Evolutionary conservation across 768 basidiomycete species (phyloP).

Genomic region (Kwoniella sp.): DNA sequence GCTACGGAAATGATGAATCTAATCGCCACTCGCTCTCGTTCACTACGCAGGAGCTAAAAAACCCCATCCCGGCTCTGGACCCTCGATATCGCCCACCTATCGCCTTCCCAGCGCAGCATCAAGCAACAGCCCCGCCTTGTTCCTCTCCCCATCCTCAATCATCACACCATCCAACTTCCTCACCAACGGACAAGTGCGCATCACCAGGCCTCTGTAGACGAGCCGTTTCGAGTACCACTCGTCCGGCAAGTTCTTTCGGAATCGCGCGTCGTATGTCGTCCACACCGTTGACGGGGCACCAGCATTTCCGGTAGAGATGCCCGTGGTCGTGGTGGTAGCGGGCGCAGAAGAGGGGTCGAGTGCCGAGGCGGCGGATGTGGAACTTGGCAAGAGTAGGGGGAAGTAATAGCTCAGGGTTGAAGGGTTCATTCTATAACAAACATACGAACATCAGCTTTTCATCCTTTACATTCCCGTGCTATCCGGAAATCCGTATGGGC

Average conservation of each 20-base stretch:
- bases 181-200: slow-evolving; percentile 71
- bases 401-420: slow-evolving; percentile 95
- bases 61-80: no score
- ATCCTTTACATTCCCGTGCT: no score
- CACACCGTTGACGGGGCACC: slow-evolving; percentile 57
- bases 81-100: no score
- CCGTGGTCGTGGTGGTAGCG: slow-evolving; percentile 38
- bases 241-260: slow-evolving; percentile 87
- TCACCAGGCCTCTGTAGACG: slow-evolving; percentile 84
- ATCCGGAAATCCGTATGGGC: no score
- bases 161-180: slow-evolving; percentile 82
- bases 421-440: slow-evolving; percentile 88
- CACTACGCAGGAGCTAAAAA: no score
- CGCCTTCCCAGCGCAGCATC: slow-evolving; percentile 13
- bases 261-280: slow-evolving; percentile 79
- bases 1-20: no score
- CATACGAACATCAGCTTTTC: no score
- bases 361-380: slow-evolving; percentile 7
- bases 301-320: slow-evolving; percentile 57
- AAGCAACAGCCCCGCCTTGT: slow-evolving; percentile 71
- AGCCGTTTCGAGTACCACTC: slow-evolving; percentile 81
- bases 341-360: slow-evolving; percentile 9
- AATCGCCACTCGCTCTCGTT: no score
- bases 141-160: slow-evolving; percentile 79
- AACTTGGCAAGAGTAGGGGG: slow-evolving; percentile 59